These are phyloP conservation scores for Claviceps cyperi DNA, from an alignment of 2,329 filamentous ascomycete genomes.

Conservation along the genomic window DNA sequence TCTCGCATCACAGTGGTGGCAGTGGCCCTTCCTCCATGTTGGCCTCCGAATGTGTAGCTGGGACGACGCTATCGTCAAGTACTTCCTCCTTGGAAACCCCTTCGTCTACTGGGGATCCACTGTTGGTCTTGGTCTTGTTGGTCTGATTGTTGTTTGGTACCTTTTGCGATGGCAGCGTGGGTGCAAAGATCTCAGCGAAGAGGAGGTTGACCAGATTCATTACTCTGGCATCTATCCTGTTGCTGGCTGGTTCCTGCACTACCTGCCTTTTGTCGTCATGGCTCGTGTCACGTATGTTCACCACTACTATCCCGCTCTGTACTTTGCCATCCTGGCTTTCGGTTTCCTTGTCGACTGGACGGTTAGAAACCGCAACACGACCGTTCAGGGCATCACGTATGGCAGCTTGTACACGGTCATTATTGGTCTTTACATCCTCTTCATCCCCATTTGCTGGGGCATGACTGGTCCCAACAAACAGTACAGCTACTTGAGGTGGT, in stretches of 20 bases:
- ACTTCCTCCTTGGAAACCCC: constrained; percentile 95
- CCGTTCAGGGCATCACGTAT: constrained; percentile 56
- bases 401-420: constrained; percentile 56
- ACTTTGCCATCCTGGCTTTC: constrained; percentile 83
- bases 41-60: constrained; percentile 97
- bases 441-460: constrained; percentile 90
- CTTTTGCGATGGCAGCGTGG: constrained; percentile 91
- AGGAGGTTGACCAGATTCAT: constrained; percentile 86
- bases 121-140: constrained; percentile 58
- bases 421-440: constrained; percentile 74
- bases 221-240: constrained; percentile 85
- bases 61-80: constrained; percentile 92
- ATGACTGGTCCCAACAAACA: constrained; percentile 77
- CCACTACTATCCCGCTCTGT: constrained; percentile 96
- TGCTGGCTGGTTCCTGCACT: constrained; percentile 91
- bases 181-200: constrained; percentile 63
- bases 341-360: constrained; percentile 85
- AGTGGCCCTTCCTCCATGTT: constrained; percentile 92
- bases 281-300: constrained; percentile 97
- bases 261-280: constrained; percentile 92
- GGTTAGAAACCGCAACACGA: constrained; percentile 49
- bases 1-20: constrained; percentile 91
- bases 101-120: constrained; percentile 93
- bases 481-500: constrained; percentile 91
- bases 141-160: constrained; percentile 66